A percentile compares a stretch with the other conserved stretches of the same genome.
Conservation (phyloP, 495 filamentous ascomycete genomes). For the Neohortaea acidophila region DNA sequence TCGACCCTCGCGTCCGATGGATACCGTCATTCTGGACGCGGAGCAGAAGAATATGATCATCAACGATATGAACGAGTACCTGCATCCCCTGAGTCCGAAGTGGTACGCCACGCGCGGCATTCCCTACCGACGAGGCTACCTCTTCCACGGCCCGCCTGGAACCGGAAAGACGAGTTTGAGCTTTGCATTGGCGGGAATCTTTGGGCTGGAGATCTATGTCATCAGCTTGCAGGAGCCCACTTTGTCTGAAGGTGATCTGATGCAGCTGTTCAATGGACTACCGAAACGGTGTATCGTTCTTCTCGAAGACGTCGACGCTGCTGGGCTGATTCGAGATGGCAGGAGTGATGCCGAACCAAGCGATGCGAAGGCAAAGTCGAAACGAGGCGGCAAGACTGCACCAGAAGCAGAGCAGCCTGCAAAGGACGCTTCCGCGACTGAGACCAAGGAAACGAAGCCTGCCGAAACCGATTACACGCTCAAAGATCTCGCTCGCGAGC, state of each 20-base stretch:
- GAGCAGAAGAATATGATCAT: conserved; percentile 56
- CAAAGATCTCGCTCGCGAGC: conserved; percentile 15
- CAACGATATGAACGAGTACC: conserved; percentile 74
- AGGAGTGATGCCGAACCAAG: conserved; percentile 8
- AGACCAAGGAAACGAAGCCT: conserved; percentile 10
- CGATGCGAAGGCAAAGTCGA: background rate
- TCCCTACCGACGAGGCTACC: conserved; percentile 29
- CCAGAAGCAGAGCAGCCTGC: conserved; percentile 2
- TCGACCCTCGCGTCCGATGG: conserved; percentile 59
- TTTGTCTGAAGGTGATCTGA: conserved; percentile 57
- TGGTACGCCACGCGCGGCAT: conserved; percentile 65
- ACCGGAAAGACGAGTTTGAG: conserved; percentile 30
- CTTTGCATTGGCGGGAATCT: conserved; percentile 54
- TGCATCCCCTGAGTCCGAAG: conserved; percentile 48
- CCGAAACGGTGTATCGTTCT: conserved; percentile 55
- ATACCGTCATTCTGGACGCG: conserved; percentile 68
- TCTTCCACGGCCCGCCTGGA: conserved; percentile 29
- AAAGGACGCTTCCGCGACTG: conserved; percentile 2
- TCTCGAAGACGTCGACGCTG: conserved; percentile 60
- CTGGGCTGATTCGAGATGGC: conserved; percentile 46
- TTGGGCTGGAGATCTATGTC: conserved; percentile 56
- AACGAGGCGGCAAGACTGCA: conserved; percentile 2
- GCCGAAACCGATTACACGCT: conserved; percentile 13
- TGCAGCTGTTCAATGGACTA: conserved; percentile 50
- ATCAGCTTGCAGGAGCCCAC: conserved; percentile 46